These are phyloP conservation scores for Naganishia antarctica DNA, from an alignment of 768 basidiomycete genomes.

Conservation along the genomic window DNA sequence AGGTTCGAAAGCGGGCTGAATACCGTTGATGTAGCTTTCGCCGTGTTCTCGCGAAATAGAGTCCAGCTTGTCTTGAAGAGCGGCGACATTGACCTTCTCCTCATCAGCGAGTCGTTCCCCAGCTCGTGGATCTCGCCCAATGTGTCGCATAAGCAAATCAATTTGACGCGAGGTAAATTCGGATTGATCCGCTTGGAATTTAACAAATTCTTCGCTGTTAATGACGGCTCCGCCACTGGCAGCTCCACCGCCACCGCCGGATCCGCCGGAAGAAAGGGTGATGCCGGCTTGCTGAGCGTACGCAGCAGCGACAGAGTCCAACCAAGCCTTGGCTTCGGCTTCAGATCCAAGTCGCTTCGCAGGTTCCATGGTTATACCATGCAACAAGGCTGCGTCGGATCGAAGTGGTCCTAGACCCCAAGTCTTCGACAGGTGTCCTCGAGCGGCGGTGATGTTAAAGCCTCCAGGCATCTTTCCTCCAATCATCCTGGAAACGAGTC, in stretches of 20 bases:
- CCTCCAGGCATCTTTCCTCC: constrained; percentile 98
- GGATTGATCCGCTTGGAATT: constrained; percentile 90
- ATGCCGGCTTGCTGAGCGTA: constrained; percentile 90
- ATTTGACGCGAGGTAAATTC: constrained; percentile 87
- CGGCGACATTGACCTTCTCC: constrained; percentile 67
- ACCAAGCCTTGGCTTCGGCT: constrained; percentile 85
- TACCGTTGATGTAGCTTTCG: constrained; percentile 85
- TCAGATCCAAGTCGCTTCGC: constrained; percentile 88
- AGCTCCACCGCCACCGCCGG: constrained; percentile 59
- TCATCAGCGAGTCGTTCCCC: constrained; percentile 84
- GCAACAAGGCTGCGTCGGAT: constrained; percentile 79
- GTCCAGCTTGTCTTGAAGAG: constrained; percentile 80
- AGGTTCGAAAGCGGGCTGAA: constrained; percentile 88
- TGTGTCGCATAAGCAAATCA: constrained; percentile 94
- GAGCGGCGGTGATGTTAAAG: constrained; percentile 89
- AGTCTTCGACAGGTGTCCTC: constrained; percentile 77
- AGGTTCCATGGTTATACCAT: constrained; percentile 89
- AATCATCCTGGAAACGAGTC: constrained; percentile 82
- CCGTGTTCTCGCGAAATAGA: constrained; percentile 87
- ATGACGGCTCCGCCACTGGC: constrained; percentile 71
- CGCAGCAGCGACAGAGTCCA: constrained; percentile 72
- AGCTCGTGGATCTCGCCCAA: constrained; percentile 84
- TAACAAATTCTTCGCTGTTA: constrained; percentile 96
- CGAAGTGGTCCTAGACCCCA: constrained; percentile 94
- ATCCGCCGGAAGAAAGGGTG: constrained; percentile 65